Percentiles rank a stretch among this genome's conserved stretches.
phyloP scores from a whole-genome alignment of 2,329 filamentous ascomycete species.

The Xylariaceae sp. region DNA sequence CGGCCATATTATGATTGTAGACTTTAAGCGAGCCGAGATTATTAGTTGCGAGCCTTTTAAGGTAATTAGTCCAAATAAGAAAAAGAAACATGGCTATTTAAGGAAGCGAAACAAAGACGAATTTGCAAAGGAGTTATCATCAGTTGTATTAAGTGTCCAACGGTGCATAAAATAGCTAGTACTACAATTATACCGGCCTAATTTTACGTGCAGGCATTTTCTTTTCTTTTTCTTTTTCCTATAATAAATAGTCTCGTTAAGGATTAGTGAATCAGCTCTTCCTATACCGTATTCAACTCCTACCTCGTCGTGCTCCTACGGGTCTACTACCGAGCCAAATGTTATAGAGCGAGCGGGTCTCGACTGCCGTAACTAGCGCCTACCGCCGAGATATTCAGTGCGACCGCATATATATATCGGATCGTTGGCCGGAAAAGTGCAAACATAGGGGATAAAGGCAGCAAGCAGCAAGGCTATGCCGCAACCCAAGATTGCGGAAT shows the following conservation, averaged over 20 bases:
- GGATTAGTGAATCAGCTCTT: not conserved
- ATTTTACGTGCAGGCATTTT: not conserved
- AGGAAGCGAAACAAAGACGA: not conserved
- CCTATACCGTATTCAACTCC: not conserved
- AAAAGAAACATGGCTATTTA: slow-evolving; percentile 16
- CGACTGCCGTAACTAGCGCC: not conserved
- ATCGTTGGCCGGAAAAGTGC: not conserved
- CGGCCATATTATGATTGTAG: slow-evolving; percentile 31
- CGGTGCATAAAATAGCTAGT: slow-evolving; percentile 1
- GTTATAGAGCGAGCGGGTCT: not conserved
- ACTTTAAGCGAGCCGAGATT: slow-evolving; percentile 32
- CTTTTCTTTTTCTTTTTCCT: not conserved
- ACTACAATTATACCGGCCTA: not conserved
- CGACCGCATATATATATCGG: not conserved
- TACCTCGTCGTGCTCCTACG: not conserved
- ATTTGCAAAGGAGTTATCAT: slow-evolving; percentile 2
- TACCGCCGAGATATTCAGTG: not conserved
- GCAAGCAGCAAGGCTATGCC: not conserved
- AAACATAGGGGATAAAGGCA: not conserved
- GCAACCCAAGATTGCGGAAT: not conserved
- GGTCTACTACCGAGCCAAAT: not conserved
- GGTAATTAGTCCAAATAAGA: slow-evolving; percentile 22
- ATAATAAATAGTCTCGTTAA: not conserved
- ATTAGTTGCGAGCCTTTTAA: slow-evolving; percentile 20
- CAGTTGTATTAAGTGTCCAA: slow-evolving; percentile 4